Conservation (phyloP, 495 filamentous ascomycete genomes). For the Trichoderma erinaceum region DNA sequence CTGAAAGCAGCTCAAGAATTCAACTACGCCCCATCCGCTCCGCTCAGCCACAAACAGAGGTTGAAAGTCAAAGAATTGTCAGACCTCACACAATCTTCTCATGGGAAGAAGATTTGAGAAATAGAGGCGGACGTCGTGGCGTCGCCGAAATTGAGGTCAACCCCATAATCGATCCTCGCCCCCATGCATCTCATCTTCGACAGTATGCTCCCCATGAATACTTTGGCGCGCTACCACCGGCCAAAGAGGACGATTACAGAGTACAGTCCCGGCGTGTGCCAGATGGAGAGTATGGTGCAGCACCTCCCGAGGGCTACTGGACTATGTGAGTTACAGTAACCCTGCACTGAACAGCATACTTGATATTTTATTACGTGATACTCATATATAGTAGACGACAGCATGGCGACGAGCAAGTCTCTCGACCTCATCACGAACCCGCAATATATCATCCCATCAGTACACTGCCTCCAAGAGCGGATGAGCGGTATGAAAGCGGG, state of each 20-base stretch:
- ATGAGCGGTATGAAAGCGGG: neutral
- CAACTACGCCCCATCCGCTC: neutral
- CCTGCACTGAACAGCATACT: neutral
- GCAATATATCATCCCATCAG: neutral
- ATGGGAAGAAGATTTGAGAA: neutral
- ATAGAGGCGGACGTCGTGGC: neutral
- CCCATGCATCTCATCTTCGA: neutral
- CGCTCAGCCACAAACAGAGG: neutral
- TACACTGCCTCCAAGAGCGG: neutral
- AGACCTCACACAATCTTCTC: slow-evolving; percentile 6
- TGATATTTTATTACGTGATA: neutral
- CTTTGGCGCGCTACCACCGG: neutral
- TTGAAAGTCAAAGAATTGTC: neutral
- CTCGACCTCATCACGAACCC: neutral
- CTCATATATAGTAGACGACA: neutral
- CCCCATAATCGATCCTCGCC: neutral
- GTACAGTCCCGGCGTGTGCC: neutral
- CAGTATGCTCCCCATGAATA: neutral
- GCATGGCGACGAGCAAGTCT: neutral
- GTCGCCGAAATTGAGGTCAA: slow-evolving; percentile 4
- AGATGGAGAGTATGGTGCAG: neutral
- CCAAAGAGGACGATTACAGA: neutral
- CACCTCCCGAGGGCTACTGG: slow-evolving; percentile 8
- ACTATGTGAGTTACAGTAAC: neutral
- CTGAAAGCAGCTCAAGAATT: neutral